Evolutionary conservation across 1,139 yeast genomes (phyloP), one percentile per base, ranked within the genome.

Genomic region (Sugiyamaella sp.): DNA sequence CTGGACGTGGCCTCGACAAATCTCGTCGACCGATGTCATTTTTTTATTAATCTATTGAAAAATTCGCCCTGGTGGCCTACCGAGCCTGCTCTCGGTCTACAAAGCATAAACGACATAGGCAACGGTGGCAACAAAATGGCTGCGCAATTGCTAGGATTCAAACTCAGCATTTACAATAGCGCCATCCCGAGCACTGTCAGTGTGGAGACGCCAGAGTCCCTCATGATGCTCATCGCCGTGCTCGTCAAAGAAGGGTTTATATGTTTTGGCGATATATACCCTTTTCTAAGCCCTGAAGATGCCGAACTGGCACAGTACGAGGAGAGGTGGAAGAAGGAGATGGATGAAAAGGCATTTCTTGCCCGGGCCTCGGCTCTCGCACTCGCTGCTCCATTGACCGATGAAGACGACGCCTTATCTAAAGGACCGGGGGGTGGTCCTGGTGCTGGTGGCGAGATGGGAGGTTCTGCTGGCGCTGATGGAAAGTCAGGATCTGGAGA

Each of bases 361-460:
- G 86, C 95, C 0, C 80, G 82, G 22, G 86, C 89, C 0, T 87
- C 86, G 57, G 96, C 96, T 0, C 72, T 91, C 51, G 95, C 97
- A 0, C 69, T 89, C 61, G 96, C 97, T 2, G 95, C 95, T 4
- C 96, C 97, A 0, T 73, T 91, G 46, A 76, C 79, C 4, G 85
- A 84, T 49, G 95, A 85, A 20, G 49, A 19, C 59, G 19, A 57
- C 4, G 38, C 38, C 2, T 12, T 14, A 29, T 45, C 47, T 6
- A 43, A 21, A 5, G 35, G 24, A 20, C 39, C 51, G 57, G 37
- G 19, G 16, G n/a, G 46, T 25, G 19, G 21, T 40, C 4, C 6
- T 20, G 20, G 4, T 27, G 32, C 38, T n/a, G 29, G 39, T 17
- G 50, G 41, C 24, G 41, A n/a, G 41, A 6, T n/a, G 9, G 21